Percentiles rank a stretch among this genome's conserved stretches.
Evolutionary conservation across 129 eudicot species (phyloP).

Genomic region (Rutidosis leptorrhynchoides): DNA sequence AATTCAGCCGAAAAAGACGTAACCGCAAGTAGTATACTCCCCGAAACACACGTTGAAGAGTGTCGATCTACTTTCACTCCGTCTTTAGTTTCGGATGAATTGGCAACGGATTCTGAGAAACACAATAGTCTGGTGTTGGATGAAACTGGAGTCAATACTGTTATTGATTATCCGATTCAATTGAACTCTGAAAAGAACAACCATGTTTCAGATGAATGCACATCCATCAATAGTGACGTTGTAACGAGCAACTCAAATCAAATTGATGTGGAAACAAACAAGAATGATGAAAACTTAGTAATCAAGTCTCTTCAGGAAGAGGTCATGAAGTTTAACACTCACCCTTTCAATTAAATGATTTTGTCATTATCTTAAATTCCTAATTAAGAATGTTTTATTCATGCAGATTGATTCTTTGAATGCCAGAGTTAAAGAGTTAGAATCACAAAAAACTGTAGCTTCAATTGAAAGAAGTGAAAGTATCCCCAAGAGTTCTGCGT

Average conservation of each 20-base stretch:
- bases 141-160: constrained; percentile 21
- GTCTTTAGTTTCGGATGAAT: constrained; percentile 34
- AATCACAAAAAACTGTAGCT: constrained; percentile 41
- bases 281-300: constrained; percentile 36
- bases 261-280: constrained; percentile 22
- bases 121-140: constrained; percentile 20
- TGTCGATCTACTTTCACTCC: constrained; percentile 21
- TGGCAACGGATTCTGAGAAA: constrained; percentile 28
- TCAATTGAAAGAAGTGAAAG: constrained; percentile 30
- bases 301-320: constrained; percentile 59
- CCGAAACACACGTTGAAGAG: constrained; percentile 29
- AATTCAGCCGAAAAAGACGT: constrained; percentile 6
- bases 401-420: constrained; percentile 57
- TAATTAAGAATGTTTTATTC: background rate
- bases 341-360: constrained; percentile 10
- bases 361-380: constrained; percentile 3
- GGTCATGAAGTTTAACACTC: constrained; percentile 36
- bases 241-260: constrained; percentile 18
- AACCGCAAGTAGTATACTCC: constrained; percentile 22
- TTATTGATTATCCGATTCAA: constrained; percentile 4
- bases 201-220: constrained; percentile 23
- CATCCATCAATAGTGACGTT: constrained; percentile 24
- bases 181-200: constrained; percentile 21
- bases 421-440: constrained; percentile 58
- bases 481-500: constrained; percentile 31